A percentile compares a stretch with the other conserved stretches of the same genome.
Conservation (phyloP, 169 alveolate species). For the Plasmodium gonderi region DNA sequence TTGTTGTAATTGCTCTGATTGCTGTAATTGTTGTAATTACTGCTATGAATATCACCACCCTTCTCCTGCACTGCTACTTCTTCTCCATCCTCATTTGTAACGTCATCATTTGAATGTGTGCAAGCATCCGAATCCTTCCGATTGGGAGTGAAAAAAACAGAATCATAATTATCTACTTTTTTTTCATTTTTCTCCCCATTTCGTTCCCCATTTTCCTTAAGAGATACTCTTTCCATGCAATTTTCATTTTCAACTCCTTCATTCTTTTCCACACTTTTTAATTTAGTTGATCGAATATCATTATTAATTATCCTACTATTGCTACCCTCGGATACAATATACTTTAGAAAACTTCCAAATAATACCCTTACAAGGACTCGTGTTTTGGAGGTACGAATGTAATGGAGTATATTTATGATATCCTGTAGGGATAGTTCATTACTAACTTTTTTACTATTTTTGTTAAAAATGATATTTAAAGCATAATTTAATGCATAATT, state of each 20-base stretch:
- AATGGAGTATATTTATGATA: conserved; percentile 60
- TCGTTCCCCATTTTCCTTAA: not conserved
- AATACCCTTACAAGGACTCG: conserved; percentile 25
- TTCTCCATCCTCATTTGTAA: conserved; percentile 2
- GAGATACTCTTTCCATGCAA: not conserved
- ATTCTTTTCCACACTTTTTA: not conserved
- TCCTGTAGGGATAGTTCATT: conserved; percentile 71
- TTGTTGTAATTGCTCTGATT: not conserved
- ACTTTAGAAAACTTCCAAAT: conserved; percentile 48
- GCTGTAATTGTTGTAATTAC: not conserved
- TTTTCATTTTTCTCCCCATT: not conserved
- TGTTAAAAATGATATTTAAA: conserved; percentile 40
- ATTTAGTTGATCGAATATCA: not conserved
- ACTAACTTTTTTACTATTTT: conserved; percentile 29
- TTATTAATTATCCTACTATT: not conserved
- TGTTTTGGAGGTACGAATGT: conserved; percentile 17
- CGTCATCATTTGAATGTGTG: not conserved
- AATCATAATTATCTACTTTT: not conserved
- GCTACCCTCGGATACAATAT: conserved; percentile 18
- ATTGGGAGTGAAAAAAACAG: not conserved
- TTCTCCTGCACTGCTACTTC: not conserved
- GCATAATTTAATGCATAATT: conserved; percentile 64
- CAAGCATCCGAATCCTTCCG: not conserved
- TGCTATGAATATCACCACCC: not conserved
- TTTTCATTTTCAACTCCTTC: not conserved